These are phyloP conservation scores for Spinacia oleracea DNA, from an alignment of 179 eudicot species.

Conservation along the genomic window DNA sequence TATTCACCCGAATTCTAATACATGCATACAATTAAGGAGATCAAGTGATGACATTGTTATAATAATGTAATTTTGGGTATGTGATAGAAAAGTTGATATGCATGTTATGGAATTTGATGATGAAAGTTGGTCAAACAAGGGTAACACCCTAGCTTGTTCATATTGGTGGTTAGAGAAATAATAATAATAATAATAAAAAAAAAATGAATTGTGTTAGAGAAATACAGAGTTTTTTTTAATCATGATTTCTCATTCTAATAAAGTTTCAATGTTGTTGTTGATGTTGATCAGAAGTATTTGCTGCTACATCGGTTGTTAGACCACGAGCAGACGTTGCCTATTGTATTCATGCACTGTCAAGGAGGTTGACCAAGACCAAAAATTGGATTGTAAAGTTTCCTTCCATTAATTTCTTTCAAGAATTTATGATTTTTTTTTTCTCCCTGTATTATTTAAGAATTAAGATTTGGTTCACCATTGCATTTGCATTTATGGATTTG, in stretches of 20 bases:
- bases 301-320: slow-evolving; percentile 63
- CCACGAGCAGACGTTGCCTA: slow-evolving; percentile 91
- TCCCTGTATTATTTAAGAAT: background rate
- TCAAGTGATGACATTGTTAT: background rate
- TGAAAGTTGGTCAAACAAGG: background rate
- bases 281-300: slow-evolving; percentile 55
- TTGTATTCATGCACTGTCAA: slow-evolving; percentile 84
- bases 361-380: slow-evolving; percentile 77
- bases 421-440: background rate
- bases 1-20: background rate
- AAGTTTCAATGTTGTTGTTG: background rate
- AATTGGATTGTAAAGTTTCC: slow-evolving; percentile 76
- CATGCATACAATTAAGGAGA: background rate
- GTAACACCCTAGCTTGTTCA: background rate
- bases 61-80: slow-evolving; percentile 7
- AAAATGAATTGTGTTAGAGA: too few species aligned
- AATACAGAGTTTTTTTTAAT: slow-evolving; percentile 9
- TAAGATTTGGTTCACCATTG: background rate
- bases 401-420: slow-evolving; percentile 4
- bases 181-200: too few species aligned
- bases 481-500: background rate
- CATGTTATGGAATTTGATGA: background rate
- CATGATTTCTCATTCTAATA: background rate
- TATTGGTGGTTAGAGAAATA: background rate
- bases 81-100: background rate